Base-by-base conservation (phyloP, 768 basidiomycete genomes). In the Boletales sp. region DNA sequence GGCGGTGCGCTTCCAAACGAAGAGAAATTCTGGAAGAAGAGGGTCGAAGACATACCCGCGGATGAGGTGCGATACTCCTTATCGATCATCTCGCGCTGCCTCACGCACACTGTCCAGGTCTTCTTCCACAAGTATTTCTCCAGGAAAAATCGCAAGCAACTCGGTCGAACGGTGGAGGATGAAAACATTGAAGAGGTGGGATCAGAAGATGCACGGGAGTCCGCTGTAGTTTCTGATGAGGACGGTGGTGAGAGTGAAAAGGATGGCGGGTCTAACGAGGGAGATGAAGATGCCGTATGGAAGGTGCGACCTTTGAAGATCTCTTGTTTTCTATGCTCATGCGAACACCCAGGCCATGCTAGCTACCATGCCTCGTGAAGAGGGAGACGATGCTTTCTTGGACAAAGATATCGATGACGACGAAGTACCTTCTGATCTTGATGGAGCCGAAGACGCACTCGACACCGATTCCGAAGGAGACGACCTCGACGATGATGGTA, bases 71-170 rank as follows among this genome's bases (percentile, higher is more conserved):
- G 48, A 46, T 32, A 45, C 14, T 14, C 8, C 21, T 17, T 12
- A 2, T 15, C 5, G 31, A 19, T 14, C 30, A 3, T 36, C 18
- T 8, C 3, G 36, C 19, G 35, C 21, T 43, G 44, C 47, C 46
- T 55, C 32, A 54, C 47, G 1, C 19, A 2, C 47, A 11, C 2
- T 10, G 8, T 21, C 30, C 48, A 91, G 91, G 60, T 90, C 30
- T 97, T 97, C 77, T 97, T 93, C 74, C 85, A 97, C 67, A 84
- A 84, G 58, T 97, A 82, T 72, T 97, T 97, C 65, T 76, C 81
- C 10, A 76, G 75, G 58, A 94, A 90, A 68, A 72, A 80, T 30
- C 78, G 78, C 58, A 75, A 69, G 57, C 77, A 78, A 47, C 74
- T 73, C 60, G 72, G 72, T 21, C 82, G 72, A 43, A 69, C 74